Base-by-base conservation (phyloP, 305 asterid species). In the Ilex paraguariensis region DNA sequence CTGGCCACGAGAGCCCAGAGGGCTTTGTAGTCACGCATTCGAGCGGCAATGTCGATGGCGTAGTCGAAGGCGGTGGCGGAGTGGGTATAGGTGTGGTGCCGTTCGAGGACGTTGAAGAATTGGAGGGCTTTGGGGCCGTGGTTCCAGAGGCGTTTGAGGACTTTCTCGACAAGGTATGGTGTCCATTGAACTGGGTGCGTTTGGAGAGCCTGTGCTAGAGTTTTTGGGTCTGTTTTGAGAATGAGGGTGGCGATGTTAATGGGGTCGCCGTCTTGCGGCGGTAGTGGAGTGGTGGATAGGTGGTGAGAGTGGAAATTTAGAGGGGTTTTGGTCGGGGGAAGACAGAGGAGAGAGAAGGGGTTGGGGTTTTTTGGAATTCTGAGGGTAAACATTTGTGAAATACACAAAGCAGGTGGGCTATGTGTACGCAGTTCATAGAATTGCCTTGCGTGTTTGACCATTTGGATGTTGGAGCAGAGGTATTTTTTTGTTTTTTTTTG, bases 111-210 rank as follows among this genome's bases (percentile, higher is more conserved):
- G 77, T 75, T 60, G 87, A 89, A 87, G 73, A 87, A 83, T n/a
- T 84, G 87, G 72, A 93, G 86, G 66, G 97, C 98, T 78, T 86
- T 93, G 3, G 96, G 97, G 65, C 94, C 96, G 57, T 93, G 94
- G 78, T 93, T 90, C 98, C 97, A 93, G 7, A 93, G 82, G 72
- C 90, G 83, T 69, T 90, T 93, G 75, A 93, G 88, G 63, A 87
- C 65, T 15, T 81, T 45, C 57, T 81, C 73, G 64, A 90, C 97
- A 55, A 84, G 75, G 54, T 73, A 48, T 2, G 94, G 91, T n/a
- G 86, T 70, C 92, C 95, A 88, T 15, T 69, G 69, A 48, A 52
- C 6, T 52, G 73, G 69, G 16, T 70, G 15, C 64, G 68, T 57
- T 55, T 72, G 73, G 66, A 85, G 77, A 60, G 78, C 62, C 31